Percentiles rank a stretch among this genome's conserved stretches.
Conservation (phyloP, 1,284 basidiomycete genomes). For the Ustilago crameri region DNA sequence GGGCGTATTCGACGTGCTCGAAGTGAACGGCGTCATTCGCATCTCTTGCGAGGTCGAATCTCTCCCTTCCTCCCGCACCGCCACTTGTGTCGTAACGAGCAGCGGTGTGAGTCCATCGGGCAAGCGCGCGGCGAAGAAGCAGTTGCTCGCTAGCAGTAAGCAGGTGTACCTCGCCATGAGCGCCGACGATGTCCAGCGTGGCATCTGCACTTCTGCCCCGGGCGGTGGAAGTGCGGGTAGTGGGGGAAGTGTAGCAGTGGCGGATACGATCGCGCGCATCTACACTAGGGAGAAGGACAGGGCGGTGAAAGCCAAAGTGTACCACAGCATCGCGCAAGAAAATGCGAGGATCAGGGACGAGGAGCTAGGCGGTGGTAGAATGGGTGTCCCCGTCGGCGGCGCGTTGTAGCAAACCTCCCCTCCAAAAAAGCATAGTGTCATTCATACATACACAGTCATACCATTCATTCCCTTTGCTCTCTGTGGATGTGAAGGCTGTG, state of each 20-base stretch:
- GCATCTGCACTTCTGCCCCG: slow-evolving; percentile 47
- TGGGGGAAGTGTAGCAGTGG: slow-evolving; percentile 14
- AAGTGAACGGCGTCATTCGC: slow-evolving; percentile 61
- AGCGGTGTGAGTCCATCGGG: slow-evolving; percentile 51
- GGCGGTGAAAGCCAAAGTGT: slow-evolving; percentile 44
- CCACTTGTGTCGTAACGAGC: not conserved
- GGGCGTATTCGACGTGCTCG: slow-evolving; percentile 63
- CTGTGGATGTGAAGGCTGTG: too few species aligned
- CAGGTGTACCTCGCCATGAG: slow-evolving; percentile 42
- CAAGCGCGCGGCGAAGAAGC: slow-evolving; percentile 61
- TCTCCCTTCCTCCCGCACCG: slow-evolving; percentile 1
- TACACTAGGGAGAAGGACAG: slow-evolving; percentile 48
- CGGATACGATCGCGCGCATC: slow-evolving; percentile 50
- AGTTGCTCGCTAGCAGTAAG: slow-evolving; percentile 54
- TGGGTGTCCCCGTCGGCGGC: slow-evolving; percentile 27
- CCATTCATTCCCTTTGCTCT: too few species aligned
- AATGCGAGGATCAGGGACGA: slow-evolving; percentile 45
- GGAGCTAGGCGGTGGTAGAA: slow-evolving; percentile 57
- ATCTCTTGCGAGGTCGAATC: slow-evolving; percentile 44
- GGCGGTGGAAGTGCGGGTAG: not conserved
- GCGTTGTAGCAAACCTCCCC: too few species aligned
- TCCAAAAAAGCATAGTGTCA: too few species aligned
- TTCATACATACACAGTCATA: too few species aligned
- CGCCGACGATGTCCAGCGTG: slow-evolving; percentile 49
- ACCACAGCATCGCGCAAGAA: slow-evolving; percentile 47